A percentile compares a stretch with the other conserved stretches of the same genome.
Evolutionary conservation across 441 rosid species (phyloP).

Genomic region (Manihot esculenta): DNA sequence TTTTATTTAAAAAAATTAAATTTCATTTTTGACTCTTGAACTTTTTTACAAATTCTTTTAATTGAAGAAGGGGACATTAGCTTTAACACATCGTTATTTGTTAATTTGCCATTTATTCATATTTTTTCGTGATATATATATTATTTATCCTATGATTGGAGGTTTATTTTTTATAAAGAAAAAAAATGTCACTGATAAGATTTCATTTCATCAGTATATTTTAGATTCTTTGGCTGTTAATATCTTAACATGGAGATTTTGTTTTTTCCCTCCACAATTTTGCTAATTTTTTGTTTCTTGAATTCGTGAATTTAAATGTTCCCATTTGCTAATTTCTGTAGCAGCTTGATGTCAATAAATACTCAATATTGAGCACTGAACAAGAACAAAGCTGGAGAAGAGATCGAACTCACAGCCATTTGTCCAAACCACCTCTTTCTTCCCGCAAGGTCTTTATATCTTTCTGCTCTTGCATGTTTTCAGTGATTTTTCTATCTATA

Average conservation of each 20-base stretch:
- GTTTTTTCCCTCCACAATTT: neutral
- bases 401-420: conserved; percentile 54
- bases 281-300: neutral
- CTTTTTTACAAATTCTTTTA: neutral
- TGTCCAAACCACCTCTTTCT: conserved; percentile 49
- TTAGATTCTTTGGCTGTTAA: neutral
- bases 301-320: neutral
- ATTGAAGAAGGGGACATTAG: neutral
- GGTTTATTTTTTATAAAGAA: neutral
- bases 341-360: conserved; percentile 35
- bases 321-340: conserved; percentile 7
- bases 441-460: conserved; percentile 57
- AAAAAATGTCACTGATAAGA: conserved; percentile 2
- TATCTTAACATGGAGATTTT: neutral
- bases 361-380: conserved; percentile 38
- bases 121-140: no score
- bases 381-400: conserved; percentile 57
- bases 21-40: no score
- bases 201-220: conserved; percentile 1
- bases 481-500: neutral
- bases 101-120: no score
- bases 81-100: neutral
- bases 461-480: neutral
- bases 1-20: no score
- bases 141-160: no score